A percentile compares a stretch with the other conserved stretches of the same genome.
phyloP scores from a whole-genome alignment of 495 filamentous ascomycete species.

The Xylaria venustula region DNA sequence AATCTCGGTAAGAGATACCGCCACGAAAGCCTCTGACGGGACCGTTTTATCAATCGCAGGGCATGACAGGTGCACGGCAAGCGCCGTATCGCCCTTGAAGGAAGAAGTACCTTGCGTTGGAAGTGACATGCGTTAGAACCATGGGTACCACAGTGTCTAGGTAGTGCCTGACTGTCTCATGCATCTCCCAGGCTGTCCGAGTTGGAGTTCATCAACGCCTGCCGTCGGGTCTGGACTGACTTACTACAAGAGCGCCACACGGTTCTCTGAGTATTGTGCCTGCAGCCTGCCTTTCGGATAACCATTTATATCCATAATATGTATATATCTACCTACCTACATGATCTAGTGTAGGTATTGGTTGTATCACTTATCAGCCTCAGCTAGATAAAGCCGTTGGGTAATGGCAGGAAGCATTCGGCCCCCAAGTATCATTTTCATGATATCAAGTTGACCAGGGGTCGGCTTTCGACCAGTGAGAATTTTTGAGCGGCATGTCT shows the following conservation, averaged over 20 bases:
- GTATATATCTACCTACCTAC: background rate
- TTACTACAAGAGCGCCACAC: background rate
- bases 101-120: slow-evolving; percentile 12
- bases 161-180: background rate
- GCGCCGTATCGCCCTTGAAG: background rate
- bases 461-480: slow-evolving; percentile 5
- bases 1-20: background rate
- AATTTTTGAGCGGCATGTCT: background rate
- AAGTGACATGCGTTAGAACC: slow-evolving; percentile 1
- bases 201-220: background rate
- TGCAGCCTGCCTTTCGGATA: background rate
- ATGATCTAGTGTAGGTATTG: background rate
- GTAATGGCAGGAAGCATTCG: background rate
- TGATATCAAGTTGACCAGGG: background rate
- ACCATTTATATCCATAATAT: background rate
- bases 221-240: background rate
- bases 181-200: background rate
- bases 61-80: background rate
- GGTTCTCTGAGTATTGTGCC: background rate
- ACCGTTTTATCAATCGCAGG: background rate
- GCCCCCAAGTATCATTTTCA: slow-evolving; percentile 13
- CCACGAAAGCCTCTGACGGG: background rate
- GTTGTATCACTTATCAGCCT: slow-evolving; percentile 6
- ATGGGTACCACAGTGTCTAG: background rate
- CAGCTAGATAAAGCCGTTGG: slow-evolving; percentile 2